A percentile compares a stretch with the other conserved stretches of the same genome.
Evolutionary conservation across 305 asterid species (phyloP).

Genomic region (Stenogyne calaminthoides): DNA sequence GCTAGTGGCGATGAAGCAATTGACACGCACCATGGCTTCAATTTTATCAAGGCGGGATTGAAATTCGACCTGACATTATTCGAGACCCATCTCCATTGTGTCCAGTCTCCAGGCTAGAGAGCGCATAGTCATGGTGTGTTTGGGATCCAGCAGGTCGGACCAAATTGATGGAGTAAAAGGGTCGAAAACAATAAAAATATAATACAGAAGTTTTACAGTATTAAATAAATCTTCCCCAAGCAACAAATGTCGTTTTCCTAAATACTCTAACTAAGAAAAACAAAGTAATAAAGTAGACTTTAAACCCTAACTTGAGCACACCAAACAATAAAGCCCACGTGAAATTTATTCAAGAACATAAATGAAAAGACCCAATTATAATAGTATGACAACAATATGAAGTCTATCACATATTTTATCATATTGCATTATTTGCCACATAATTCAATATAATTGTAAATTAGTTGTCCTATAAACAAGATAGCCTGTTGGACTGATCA

Average conservation of each 20-base stretch:
- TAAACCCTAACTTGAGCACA: background rate
- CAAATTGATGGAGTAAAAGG: background rate
- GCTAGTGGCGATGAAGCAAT: background rate
- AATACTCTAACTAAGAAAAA: background rate
- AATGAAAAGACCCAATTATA: background rate
- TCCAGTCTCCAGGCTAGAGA: background rate
- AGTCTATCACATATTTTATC: background rate
- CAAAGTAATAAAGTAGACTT: background rate
- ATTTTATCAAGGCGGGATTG: background rate
- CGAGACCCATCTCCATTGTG: background rate
- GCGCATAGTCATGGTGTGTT: background rate
- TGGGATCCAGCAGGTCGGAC: background rate
- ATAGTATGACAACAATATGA: background rate
- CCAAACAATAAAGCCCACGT: background rate
- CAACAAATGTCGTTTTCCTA: background rate
- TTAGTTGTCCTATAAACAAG: background rate
- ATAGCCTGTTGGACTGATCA: slow-evolving; percentile 20
- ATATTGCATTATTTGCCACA: background rate
- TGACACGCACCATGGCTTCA: background rate
- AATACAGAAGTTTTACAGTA: background rate
- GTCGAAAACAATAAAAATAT: too few species aligned
- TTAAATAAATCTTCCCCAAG: background rate
- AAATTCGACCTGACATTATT: background rate
- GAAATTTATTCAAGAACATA: background rate
- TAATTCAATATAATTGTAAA: background rate